Percentiles rank a stretch among this genome's conserved stretches.
Conservation (phyloP, 116 monocot genomes). For the Iris pallida region DNA sequence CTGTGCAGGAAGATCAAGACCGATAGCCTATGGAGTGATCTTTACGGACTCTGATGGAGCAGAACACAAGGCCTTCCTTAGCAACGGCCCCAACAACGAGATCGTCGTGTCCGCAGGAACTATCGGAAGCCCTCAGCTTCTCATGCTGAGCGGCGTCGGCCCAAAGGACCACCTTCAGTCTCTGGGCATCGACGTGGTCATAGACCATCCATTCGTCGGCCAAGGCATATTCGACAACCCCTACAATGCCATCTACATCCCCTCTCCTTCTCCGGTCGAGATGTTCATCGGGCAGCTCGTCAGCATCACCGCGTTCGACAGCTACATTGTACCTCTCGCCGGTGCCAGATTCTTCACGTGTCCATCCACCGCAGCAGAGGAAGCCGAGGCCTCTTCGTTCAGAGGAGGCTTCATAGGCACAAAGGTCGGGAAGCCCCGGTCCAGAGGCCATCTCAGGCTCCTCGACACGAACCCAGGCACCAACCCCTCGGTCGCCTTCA, state of each 20-base stretch:
- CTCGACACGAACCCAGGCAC: constrained; percentile 27
- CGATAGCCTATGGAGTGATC: constrained; percentile 37
- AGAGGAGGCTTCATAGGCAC: constrained; percentile 47
- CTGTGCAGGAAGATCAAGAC: constrained; percentile 15
- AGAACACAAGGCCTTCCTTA: background rate
- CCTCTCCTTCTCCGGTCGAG: constrained; percentile 44
- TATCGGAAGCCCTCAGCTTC: constrained; percentile 1
- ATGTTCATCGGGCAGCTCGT: constrained; percentile 51
- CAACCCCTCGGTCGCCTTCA: constrained; percentile 60
- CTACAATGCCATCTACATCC: constrained; percentile 43
- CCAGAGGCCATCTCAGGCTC: constrained; percentile 41
- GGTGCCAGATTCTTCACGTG: constrained; percentile 7
- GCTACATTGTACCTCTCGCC: constrained; percentile 32
- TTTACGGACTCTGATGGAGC: constrained; percentile 14
- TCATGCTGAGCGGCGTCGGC: constrained; percentile 25
- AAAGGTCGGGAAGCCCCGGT: constrained; percentile 48
- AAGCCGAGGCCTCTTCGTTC: constrained; percentile 16
- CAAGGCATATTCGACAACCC: constrained; percentile 56
- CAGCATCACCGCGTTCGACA: constrained; percentile 54
- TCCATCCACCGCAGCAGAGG: constrained; percentile 15
- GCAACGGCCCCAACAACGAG: background rate
- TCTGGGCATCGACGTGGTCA: constrained; percentile 24
- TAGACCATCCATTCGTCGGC: constrained; percentile 45
- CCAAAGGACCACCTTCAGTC: constrained; percentile 30
- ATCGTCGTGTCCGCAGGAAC: background rate